Conservation (phyloP, 108 stramenopile species). For the Pseudonitzschia delicatissima region DNA sequence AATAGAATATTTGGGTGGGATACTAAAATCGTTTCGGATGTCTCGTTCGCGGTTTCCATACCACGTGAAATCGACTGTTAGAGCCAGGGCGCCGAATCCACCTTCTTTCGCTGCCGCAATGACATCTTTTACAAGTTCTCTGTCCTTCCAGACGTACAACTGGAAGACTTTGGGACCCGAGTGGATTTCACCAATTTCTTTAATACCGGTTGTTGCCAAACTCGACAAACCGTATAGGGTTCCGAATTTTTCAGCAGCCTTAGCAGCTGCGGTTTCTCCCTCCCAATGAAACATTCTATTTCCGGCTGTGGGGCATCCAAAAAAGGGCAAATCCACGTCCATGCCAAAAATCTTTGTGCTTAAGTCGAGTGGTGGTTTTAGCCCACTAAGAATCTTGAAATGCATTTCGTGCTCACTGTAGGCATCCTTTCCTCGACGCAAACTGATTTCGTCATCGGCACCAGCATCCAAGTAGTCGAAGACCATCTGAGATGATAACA, state of each 20-base stretch:
- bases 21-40: conserved; percentile 95
- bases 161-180: conserved; percentile 91
- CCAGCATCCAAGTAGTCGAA: conserved; percentile 92
- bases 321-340: conserved; percentile 84
- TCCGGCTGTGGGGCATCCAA: conserved; percentile 89
- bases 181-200: conserved; percentile 71
- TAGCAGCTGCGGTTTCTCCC: conserved; percentile 89
- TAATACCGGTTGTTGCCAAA: conserved; percentile 84
- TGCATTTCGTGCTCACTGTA: conserved; percentile 90
- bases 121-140: conserved; percentile 91
- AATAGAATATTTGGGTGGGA: conserved; percentile 88
- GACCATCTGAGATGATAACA: conserved; percentile 68
- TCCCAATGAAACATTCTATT: conserved; percentile 94
- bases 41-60: conserved; percentile 96
- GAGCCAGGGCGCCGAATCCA: conserved; percentile 91
- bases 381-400: conserved; percentile 85
- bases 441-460: conserved; percentile 87
- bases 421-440: conserved; percentile 88
- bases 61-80: conserved; percentile 97
- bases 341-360: conserved; percentile 81
- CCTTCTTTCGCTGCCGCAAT: conserved; percentile 91
- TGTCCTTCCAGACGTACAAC: conserved; percentile 97
- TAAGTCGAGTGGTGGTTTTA: conserved; percentile 86
- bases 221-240: conserved; percentile 85
- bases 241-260: conserved; percentile 79